Evolutionary conservation across 306 rosid genomes (phyloP).

Genomic region (Potentilla sterilis): DNA sequence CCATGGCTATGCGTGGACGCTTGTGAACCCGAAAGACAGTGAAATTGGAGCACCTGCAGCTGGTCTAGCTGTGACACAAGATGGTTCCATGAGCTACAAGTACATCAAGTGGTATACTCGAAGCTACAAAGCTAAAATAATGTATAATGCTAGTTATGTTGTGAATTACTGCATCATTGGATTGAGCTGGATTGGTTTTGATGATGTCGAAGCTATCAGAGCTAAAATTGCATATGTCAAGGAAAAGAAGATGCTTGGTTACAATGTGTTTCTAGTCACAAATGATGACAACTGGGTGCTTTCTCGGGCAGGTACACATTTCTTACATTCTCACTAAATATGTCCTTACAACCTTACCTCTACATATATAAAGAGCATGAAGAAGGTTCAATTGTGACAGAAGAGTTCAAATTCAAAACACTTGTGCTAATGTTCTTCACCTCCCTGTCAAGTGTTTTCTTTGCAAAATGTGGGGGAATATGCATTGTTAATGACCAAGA

Average conservation of each 20-base stretch:
- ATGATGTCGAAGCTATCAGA: slow-evolving; percentile 40
- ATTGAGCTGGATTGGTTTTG: slow-evolving; percentile 41
- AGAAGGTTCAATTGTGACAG: not conserved
- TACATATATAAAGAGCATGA: not conserved
- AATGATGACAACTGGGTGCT: slow-evolving; percentile 45
- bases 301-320: slow-evolving; percentile 38
- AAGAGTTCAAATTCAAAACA: not conserved
- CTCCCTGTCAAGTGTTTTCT: not conserved
- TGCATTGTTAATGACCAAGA: too few relatives aligned
- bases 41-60: slow-evolving; percentile 29
- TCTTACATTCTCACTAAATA: not conserved
- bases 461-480: too few relatives aligned
- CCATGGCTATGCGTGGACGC: slow-evolving; percentile 45
- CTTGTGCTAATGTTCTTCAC: not conserved
- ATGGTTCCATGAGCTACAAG: slow-evolving; percentile 30
- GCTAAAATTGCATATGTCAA: slow-evolving; percentile 42
- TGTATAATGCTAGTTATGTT: slow-evolving; percentile 33
- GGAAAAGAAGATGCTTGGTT: slow-evolving; percentile 33
- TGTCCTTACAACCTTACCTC: not conserved
- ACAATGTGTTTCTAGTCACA: slow-evolving; percentile 28
- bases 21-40: slow-evolving; percentile 22
- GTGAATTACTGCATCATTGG: slow-evolving; percentile 38
- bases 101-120: slow-evolving; percentile 23
- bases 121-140: not conserved
- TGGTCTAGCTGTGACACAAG: not conserved